Conservation (phyloP, 257 asterid genomes). For the Ballota nigra region DNA sequence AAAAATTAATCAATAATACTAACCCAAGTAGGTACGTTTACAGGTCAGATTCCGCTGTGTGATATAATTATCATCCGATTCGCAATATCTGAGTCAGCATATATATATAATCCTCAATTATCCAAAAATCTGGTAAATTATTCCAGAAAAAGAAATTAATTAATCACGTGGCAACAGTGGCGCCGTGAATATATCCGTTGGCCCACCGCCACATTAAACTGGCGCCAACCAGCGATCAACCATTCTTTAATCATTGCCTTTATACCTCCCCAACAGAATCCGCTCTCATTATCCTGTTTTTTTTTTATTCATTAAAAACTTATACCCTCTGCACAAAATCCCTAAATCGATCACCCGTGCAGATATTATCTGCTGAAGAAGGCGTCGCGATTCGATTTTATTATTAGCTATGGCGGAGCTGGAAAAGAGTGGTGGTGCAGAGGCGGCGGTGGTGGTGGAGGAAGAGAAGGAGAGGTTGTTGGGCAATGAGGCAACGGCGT, state of each 20-base stretch:
- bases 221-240: constrained; percentile 47
- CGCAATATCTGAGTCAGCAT: neutral
- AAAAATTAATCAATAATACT: neutral
- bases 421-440: constrained; percentile 36
- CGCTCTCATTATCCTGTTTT: constrained; percentile 9
- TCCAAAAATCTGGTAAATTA: neutral
- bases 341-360: neutral
- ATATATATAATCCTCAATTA: neutral
- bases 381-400: constrained; percentile 22
- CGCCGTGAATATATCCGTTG: constrained; percentile 22
- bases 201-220: constrained; percentile 32
- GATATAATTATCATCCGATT: neutral
- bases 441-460: constrained; percentile 25
- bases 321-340: constrained; percentile 15
- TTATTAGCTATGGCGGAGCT: constrained; percentile 30
- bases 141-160: neutral
- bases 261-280: constrained; percentile 16
- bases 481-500: constrained; percentile 52
- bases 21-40: constrained; percentile 17
- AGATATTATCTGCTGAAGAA: constrained; percentile 7
- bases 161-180: constrained; percentile 35
- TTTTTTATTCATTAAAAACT: neutral
- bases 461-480: constrained; percentile 52
- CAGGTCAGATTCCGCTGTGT: constrained; percentile 31
- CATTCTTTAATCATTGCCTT: constrained; percentile 19